Evolutionary conservation across 306 rosid species (phyloP).

Genomic region (Medicago ruthenica): DNA sequence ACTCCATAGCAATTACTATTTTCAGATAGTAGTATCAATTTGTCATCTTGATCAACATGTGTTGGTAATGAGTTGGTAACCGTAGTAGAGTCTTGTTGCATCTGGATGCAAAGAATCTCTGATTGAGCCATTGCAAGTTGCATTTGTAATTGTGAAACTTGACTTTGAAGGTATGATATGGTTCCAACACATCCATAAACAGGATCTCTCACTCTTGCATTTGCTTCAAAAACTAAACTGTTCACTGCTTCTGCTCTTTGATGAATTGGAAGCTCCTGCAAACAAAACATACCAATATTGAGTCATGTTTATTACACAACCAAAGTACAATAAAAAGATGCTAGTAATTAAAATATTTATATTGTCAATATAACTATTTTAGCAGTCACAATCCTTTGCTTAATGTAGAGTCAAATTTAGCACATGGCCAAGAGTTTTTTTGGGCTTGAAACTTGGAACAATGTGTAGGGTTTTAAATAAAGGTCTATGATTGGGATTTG

Average conservation of each 20-base stretch:
- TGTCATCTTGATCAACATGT: constrained; percentile 52
- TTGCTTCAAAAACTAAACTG: constrained; percentile 82
- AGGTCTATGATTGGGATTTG: background rate
- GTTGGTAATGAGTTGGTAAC: constrained; percentile 28
- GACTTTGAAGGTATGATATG: constrained; percentile 74
- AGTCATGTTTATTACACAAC: too few relatives aligned
- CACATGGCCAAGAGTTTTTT: background rate
- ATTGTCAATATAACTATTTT: background rate
- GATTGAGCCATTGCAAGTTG: constrained; percentile 78
- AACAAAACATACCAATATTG: background rate
- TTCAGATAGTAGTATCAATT: constrained; percentile 49
- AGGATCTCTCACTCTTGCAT: constrained; percentile 82
- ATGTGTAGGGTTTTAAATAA: too few relatives aligned
- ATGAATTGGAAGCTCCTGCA: constrained; percentile 71
- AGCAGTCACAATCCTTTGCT: too few relatives aligned
- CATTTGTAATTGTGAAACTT: constrained; percentile 74
- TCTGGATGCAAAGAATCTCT: constrained; percentile 74
- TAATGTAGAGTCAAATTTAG: constrained; percentile 1
- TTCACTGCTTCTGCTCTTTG: constrained; percentile 81
- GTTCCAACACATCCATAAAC: constrained; percentile 88
- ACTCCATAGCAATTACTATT: constrained; percentile 38
- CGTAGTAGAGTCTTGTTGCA: constrained; percentile 60
- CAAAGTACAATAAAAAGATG: background rate
- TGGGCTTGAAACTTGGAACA: background rate
- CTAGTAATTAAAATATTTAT: background rate